Percentiles rank a stretch among this genome's conserved stretches.
phyloP scores from a whole-genome alignment of 2,329 filamentous ascomycete species.

The Apiospora koreana region DNA sequence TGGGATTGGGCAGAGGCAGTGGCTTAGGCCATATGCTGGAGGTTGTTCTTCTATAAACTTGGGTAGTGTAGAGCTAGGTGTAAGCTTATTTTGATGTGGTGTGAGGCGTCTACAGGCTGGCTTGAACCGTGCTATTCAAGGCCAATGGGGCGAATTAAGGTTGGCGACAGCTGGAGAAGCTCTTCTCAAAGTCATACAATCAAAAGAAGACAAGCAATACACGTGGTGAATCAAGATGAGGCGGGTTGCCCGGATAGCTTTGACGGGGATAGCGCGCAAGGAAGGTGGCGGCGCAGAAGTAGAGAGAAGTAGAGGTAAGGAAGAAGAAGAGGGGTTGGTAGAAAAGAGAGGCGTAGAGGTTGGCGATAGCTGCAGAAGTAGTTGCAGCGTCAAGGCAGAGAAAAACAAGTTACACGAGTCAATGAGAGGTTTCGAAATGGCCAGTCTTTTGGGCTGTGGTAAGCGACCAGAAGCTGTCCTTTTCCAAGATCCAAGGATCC shows the following conservation, averaged over 20 bases:
- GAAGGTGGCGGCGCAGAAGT: not conserved
- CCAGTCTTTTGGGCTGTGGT: not conserved
- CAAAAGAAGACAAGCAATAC: not conserved
- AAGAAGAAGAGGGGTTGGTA: not conserved
- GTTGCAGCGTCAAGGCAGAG: not conserved
- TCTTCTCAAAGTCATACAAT: not conserved
- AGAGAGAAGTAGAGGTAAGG: not conserved
- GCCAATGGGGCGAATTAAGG: not conserved
- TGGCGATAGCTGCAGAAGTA: slow-evolving; percentile 12
- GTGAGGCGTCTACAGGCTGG: not conserved
- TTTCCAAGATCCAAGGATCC: not conserved
- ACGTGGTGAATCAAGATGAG: not conserved
- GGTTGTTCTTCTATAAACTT: not conserved
- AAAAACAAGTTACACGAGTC: slow-evolving; percentile 2
- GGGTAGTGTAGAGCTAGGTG: not conserved
- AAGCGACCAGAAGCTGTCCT: slow-evolving; percentile 2
- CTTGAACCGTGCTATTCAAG: not conserved
- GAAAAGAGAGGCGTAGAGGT: not conserved
- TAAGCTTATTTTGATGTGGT: not conserved
- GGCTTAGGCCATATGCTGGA: not conserved
- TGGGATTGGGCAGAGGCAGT: not conserved
- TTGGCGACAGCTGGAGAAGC: not conserved
- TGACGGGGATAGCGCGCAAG: not conserved
- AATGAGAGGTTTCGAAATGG: slow-evolving; percentile 5
- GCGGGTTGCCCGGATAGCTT: not conserved